phyloP scores from a whole-genome alignment of 2,329 filamentous ascomycete species.

The Neofusicoccum laricinum region DNA sequence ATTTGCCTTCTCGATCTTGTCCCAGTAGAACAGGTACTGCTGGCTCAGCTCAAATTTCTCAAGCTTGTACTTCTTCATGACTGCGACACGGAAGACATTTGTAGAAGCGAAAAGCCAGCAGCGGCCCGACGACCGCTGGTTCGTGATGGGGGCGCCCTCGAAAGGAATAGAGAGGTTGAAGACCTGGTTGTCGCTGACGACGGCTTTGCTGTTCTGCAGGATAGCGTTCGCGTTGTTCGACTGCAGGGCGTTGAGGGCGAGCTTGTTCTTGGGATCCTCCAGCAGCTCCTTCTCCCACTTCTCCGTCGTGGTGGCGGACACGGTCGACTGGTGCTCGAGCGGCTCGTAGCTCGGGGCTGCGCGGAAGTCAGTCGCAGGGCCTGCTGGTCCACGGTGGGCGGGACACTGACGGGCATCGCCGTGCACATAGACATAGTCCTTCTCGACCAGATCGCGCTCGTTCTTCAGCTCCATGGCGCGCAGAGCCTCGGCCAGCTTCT shows the following conservation, averaged over 20 bases:
- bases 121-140: conserved; percentile 75
- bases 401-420: conserved; percentile 39
- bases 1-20: conserved; percentile 89
- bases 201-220: conserved; percentile 61
- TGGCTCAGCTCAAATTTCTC: conserved; percentile 82
- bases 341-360: conserved; percentile 28
- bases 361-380: background rate
- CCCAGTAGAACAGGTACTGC: conserved; percentile 87
- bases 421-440: conserved; percentile 55
- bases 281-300: conserved; percentile 63
- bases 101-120: conserved; percentile 92
- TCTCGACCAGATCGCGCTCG: conserved; percentile 38
- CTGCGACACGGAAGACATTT: conserved; percentile 85
- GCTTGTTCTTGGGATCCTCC: conserved; percentile 65
- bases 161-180: conserved; percentile 82
- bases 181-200: conserved; percentile 69
- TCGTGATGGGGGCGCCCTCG: conserved; percentile 80
- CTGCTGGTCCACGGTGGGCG: background rate
- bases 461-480: conserved; percentile 46
- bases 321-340: conserved; percentile 27
- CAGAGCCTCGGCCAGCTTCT: conserved; percentile 41
- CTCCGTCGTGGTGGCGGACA: conserved; percentile 53
- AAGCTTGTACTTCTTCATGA: conserved; percentile 80
- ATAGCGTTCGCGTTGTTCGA: conserved; percentile 64
- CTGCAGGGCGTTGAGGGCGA: conserved; percentile 72